These are phyloP conservation scores for Strigomonas culicis DNA, from an alignment of 208 protist genomes.

Conservation along the genomic window DNA sequence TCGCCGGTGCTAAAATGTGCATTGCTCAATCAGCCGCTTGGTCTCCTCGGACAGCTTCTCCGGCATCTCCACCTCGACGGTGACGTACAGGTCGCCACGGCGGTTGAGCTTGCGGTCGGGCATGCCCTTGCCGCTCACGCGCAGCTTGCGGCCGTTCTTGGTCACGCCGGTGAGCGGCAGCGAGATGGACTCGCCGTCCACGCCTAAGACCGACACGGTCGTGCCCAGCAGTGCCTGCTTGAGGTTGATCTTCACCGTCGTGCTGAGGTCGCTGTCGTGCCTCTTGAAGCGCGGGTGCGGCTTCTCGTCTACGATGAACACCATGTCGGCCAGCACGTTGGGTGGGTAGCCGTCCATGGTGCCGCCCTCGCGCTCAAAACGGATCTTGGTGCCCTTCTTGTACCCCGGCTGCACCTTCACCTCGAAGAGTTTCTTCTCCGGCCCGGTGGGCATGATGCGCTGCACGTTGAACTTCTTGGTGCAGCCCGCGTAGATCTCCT, in stretches of 20 bases:
- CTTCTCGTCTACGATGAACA: slow-evolving; percentile 95
- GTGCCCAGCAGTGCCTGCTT: slow-evolving; percentile 83
- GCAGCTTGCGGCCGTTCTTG: slow-evolving; percentile 69
- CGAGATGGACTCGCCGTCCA: slow-evolving; percentile 48
- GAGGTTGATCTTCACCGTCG: slow-evolving; percentile 75
- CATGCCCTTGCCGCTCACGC: slow-evolving; percentile 68
- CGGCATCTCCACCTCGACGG: slow-evolving; percentile 75
- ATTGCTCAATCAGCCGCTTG: slow-evolving; percentile 76
- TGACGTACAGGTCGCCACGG: slow-evolving; percentile 77
- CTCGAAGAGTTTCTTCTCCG: slow-evolving; percentile 88
- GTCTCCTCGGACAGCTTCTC: slow-evolving; percentile 65
- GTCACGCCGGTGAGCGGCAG: slow-evolving; percentile 72
- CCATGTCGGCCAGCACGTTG: slow-evolving; percentile 93
- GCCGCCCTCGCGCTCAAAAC: slow-evolving; percentile 88
- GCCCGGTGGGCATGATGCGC: slow-evolving; percentile 69
- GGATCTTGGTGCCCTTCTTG: slow-evolving; percentile 96
- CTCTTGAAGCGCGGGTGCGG: slow-evolving; percentile 90
- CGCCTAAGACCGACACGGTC: slow-evolving; percentile 55
- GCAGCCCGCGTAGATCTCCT: slow-evolving; percentile 98
- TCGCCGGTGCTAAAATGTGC: slow-evolving; percentile 51
- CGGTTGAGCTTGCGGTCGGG: slow-evolving; percentile 64
- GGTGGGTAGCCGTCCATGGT: slow-evolving; percentile 80
- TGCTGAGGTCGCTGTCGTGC: slow-evolving; percentile 80
- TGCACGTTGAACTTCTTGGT: slow-evolving; percentile 93
- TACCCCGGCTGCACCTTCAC: slow-evolving; percentile 94